A percentile compares a stretch with the other conserved stretches of the same genome.
phyloP scores from a whole-genome alignment of 148 eudicot genomes.

The Fagopyrum esculentum region DNA sequence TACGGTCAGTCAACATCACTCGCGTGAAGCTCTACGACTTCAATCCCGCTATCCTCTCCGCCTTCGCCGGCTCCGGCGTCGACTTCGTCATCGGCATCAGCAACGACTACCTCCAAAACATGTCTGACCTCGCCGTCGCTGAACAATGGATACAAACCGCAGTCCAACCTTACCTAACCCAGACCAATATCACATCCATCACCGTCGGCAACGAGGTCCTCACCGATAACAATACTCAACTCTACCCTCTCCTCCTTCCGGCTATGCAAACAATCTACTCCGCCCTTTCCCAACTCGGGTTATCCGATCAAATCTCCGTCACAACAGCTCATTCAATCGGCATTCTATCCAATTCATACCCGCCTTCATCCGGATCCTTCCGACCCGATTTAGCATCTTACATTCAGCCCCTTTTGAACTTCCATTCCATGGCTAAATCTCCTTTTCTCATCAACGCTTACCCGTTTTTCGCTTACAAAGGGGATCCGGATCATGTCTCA shows the following conservation, averaged over 20 bases:
- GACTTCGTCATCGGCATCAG: conserved; percentile 9
- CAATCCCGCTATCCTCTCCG: conserved; percentile 13
- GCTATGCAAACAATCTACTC: conserved; percentile 14
- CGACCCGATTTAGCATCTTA: conserved; percentile 3
- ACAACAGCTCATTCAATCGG: conserved; percentile 12
- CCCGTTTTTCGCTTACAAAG: conserved; percentile 17
- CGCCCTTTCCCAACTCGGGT: conserved; percentile 8
- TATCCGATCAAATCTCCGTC: conserved; percentile 11
- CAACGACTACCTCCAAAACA: conserved; percentile 13
- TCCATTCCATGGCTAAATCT: conserved; percentile 13
- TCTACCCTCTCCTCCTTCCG: conserved; percentile 2
- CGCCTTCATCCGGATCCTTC: conserved; percentile 15
- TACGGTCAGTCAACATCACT: conserved; percentile 5
- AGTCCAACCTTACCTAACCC: conserved; percentile 1
- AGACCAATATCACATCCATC: conserved; percentile 10
- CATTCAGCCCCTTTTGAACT: not conserved
- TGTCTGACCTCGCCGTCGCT: not conserved
- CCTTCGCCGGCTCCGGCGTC: conserved; percentile 13
- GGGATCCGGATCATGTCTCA: not conserved
- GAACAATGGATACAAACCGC: conserved; percentile 6
- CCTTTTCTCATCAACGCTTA: conserved; percentile 19
- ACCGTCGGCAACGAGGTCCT: conserved; percentile 19
- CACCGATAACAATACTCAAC: not conserved
- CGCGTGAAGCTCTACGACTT: conserved; percentile 18
- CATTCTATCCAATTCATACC: not conserved